Evolutionary conservation across 192 early-diverging fungal genomes (phyloP), one percentile per base, ranked within the genome.

Genomic region (Backusella australiensis): DNA sequence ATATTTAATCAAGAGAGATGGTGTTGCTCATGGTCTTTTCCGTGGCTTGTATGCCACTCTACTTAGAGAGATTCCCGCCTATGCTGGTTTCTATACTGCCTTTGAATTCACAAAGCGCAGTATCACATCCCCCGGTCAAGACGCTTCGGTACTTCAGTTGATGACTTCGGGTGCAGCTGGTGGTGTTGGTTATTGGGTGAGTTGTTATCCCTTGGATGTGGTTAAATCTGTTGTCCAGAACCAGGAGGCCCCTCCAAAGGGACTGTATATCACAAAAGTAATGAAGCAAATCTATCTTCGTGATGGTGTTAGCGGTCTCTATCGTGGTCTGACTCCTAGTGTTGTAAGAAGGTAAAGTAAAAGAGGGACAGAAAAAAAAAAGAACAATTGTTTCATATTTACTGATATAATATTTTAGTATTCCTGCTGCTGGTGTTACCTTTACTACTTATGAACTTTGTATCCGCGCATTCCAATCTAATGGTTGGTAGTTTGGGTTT

Each of bases 191-290:
- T 96, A 95, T 78, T 97, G 95, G 95, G 76, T 89, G 8, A 87
- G 85, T 11, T 91, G 91, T 81, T 97, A 97, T 75, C 95, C 95
- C 21, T 83, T 97, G 26, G 95, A 97, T 73, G 92, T 96, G 44
- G 86, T 94, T 70, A 97, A 97, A 78, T 93, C 92, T 44, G 85
- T 82, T 72, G 88, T 89, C 80, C 93, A 95, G 79, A 90, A 91
- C 74, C 82, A 85, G 66, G 75, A 81, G 1, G 78, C 78, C 6
- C 88, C 91, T n/a, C 93, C 92, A 1, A 85, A 77, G 52, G 89
- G 89, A 9, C 87, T 91, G 21, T 92, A 94, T 49, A 86, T 95
- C 67, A 74, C 82, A 3, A 82, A 82, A 0, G 81, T 88, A 0
- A 82, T 90, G 39, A 85, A 78, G 59, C 73, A 81, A 19, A 87